Percentiles rank a stretch among this genome's conserved stretches.
Evolutionary conservation across 1,139 yeast genomes (phyloP).

Genomic region (Yamadazyma taylorii): DNA sequence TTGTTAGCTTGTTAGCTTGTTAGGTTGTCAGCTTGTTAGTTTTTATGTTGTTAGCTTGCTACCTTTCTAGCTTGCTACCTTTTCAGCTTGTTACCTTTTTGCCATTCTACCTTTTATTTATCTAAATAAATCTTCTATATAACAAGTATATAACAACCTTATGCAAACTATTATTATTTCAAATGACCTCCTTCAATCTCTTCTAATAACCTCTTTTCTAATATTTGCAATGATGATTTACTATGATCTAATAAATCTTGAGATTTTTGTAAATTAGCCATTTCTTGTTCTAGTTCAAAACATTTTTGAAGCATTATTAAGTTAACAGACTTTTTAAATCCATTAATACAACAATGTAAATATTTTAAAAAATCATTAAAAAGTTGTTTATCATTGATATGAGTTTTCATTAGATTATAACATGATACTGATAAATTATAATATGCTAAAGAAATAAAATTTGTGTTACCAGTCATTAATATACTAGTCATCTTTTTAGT

Average conservation of each 20-base stretch:
- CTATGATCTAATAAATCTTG: constrained; percentile 37
- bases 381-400: constrained; percentile 11
- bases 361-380: constrained; percentile 32
- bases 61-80: too few species aligned
- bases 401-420: constrained; percentile 19
- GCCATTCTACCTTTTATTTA: constrained; percentile 5
- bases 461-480: constrained; percentile 33
- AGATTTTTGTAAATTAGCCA: constrained; percentile 28
- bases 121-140: constrained; percentile 1
- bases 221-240: constrained; percentile 26
- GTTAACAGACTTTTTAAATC: constrained; percentile 37
- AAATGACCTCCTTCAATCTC: constrained; percentile 31
- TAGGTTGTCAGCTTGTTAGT: too few species aligned
- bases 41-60: too few species aligned
- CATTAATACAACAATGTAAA: constrained; percentile 43
- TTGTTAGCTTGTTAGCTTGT: too few species aligned
- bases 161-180: too few species aligned
- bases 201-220: constrained; percentile 27
- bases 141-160: too few species aligned
- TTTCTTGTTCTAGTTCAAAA: constrained; percentile 33
- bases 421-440: constrained; percentile 35
- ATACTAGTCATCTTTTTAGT: constrained; percentile 41
- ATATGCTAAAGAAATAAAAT: constrained; percentile 37
- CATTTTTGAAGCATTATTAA: constrained; percentile 30
- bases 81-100: too few species aligned